phyloP scores from a whole-genome alignment of 164 flowering plant species.

The Echeveria elegans region DNA sequence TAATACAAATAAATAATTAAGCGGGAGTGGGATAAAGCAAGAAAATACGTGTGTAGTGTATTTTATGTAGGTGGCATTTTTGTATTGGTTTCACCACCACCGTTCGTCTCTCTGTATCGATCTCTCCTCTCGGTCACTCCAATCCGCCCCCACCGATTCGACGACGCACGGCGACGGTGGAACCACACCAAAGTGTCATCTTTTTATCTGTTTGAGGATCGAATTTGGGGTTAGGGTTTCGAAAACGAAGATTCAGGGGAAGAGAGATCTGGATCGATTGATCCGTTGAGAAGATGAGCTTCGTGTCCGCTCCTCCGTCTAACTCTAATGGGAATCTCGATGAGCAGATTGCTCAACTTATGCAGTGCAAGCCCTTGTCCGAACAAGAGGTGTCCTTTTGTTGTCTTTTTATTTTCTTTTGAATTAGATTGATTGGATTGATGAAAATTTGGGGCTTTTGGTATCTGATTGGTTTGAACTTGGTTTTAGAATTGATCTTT shows the following conservation, averaged over 20 bases:
- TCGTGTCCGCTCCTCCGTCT: too few relatives aligned
- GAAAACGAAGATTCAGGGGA: too few relatives aligned
- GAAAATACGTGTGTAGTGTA: background rate
- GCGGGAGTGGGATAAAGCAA: too few relatives aligned
- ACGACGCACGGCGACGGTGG: background rate
- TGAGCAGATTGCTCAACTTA: constrained; percentile 79
- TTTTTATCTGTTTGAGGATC: too few relatives aligned
- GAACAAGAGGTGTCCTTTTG: constrained; percentile 58
- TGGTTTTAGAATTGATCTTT: background rate
- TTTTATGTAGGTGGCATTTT: background rate
- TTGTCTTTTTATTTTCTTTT: background rate
- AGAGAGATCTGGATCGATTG: too few relatives aligned
- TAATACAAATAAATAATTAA: too few relatives aligned
- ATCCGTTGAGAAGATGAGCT: too few relatives aligned
- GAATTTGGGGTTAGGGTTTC: too few relatives aligned
- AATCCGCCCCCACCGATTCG: constrained; percentile 2
- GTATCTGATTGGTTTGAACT: background rate
- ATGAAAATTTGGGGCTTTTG: background rate
- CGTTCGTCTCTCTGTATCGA: constrained; percentile 5
- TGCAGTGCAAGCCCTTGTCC: constrained; percentile 95
- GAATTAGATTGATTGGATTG: too few relatives aligned
- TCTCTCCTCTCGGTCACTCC: background rate
- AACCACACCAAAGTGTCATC: too few relatives aligned
- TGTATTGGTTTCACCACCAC: constrained; percentile 4
- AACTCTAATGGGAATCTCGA: constrained; percentile 63